These are phyloP conservation scores for Podospora anserina DNA, from an alignment of 495 filamentous ascomycete genomes.

Conservation along the genomic window DNA sequence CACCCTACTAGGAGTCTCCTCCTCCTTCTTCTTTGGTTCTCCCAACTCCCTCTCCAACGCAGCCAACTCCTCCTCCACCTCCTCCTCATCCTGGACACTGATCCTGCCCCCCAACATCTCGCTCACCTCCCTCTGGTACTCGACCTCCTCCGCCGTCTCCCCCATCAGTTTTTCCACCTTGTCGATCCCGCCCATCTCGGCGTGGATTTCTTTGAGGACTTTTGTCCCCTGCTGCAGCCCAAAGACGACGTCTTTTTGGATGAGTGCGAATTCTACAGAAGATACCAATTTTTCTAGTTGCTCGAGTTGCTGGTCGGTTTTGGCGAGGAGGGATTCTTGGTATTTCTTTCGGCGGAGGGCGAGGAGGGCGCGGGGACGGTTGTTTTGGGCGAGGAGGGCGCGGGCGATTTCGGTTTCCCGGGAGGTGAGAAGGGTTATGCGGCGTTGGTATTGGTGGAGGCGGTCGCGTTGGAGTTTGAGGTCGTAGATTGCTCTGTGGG, in stretches of 20 bases:
- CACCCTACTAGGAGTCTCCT: background rate
- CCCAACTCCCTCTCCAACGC: slow-evolving; percentile 62
- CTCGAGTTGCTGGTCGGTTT: slow-evolving; percentile 87
- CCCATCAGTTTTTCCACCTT: slow-evolving; percentile 91
- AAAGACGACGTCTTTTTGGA: slow-evolving; percentile 92
- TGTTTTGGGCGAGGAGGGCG: slow-evolving; percentile 68
- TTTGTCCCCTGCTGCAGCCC: slow-evolving; percentile 88
- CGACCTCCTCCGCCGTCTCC: slow-evolving; percentile 80
- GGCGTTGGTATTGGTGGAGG: slow-evolving; percentile 88
- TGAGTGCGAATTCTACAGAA: slow-evolving; percentile 87
- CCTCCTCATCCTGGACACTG: slow-evolving; percentile 92
- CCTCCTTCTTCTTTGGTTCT: too few species aligned
- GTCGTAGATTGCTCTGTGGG: slow-evolving; percentile 77
- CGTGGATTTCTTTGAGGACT: slow-evolving; percentile 84
- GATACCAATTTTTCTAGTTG: slow-evolving; percentile 79
- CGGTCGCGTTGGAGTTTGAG: slow-evolving; percentile 97
- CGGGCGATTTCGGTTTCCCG: slow-evolving; percentile 81
- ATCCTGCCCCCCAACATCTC: slow-evolving; percentile 84
- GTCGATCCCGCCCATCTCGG: slow-evolving; percentile 94
- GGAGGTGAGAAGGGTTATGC: slow-evolving; percentile 77
- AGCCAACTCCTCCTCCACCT: slow-evolving; percentile 92
- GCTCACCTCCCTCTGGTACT: slow-evolving; percentile 79
- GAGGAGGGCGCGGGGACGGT: slow-evolving; percentile 77
- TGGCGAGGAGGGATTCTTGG: slow-evolving; percentile 83
- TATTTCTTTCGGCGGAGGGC: slow-evolving; percentile 95